Base-by-base conservation (phyloP, 805 yeast genomes). In the Candida sphagnicola region DNA sequence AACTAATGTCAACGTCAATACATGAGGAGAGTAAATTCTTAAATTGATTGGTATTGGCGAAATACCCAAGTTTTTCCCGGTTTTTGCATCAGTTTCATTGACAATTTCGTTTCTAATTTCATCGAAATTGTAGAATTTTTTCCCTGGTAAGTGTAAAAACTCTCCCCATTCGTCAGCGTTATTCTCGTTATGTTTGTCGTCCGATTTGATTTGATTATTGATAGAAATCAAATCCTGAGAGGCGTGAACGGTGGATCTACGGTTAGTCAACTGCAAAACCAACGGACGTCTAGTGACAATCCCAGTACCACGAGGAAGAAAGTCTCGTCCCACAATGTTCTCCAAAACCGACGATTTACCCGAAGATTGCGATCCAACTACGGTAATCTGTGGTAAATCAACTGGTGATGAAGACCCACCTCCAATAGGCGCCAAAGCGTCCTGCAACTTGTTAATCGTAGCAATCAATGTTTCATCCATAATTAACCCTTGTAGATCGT, bases 371-470 rank as follows among this genome's bases (percentile, higher is more conserved):
- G 95, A 86, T 29, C 96, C 96, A 32, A 87, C 95, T 26, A 87
- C 96, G n/a, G 96, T 87, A 55, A 88, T 88, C 62, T 88, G 96
- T 12, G 96, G 96, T 48, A 88, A 72, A 62, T 88, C 96, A 38
- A 88, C 88, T 11, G 95, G 95, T n/a, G 93, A 84, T 30, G 77
- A 66, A 8, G 95, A 78, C 18, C 95, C 93, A 19, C 90, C 90
- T 17, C 97, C 98, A 31, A 91, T 74, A 8, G 96, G 95, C 19
- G 97, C 95, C 57, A 93, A 77, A n/a, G 96, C 99, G 61, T 91
- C 98, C 67, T 90, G 95, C 41, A 87, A 76, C 61, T 85, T 86
- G 70, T 88, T 88, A 57, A 88, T 91, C 16, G 95, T 85, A 38
- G 85, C 79, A 53, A 88, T 88, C 48, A 85, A 74, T 18, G 79